Evolutionary conservation across 257 asterid species (phyloP).

Genomic region (Linderniella brevidens): DNA sequence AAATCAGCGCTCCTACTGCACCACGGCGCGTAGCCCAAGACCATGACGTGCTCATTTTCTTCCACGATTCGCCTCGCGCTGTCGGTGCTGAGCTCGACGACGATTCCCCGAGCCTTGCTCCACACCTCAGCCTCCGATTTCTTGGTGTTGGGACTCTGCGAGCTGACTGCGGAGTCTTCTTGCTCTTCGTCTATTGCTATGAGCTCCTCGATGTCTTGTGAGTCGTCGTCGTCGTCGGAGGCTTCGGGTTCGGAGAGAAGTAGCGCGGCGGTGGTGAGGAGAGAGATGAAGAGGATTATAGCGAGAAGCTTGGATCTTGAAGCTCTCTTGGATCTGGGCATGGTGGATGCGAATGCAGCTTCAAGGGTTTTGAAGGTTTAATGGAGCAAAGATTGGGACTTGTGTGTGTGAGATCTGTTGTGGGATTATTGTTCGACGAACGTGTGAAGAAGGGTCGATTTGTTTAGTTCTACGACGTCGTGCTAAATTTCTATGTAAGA

Average conservation of each 20-base stretch:
- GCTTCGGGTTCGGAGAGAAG: background rate
- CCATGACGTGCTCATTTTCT: constrained; percentile 65
- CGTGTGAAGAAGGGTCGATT: too few relatives aligned
- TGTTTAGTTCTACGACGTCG: too few relatives aligned
- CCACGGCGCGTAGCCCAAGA: constrained; percentile 96
- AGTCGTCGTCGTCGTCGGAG: constrained; percentile 28
- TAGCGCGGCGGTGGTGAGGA: constrained; percentile 16
- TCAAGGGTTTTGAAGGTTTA: constrained; percentile 2
- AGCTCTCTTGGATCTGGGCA: constrained; percentile 26
- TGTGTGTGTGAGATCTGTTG: constrained; percentile 22
- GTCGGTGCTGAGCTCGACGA: constrained; percentile 60
- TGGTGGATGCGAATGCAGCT: constrained; percentile 10
- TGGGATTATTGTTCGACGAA: constrained; percentile 6
- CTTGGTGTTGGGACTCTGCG: constrained; percentile 14
- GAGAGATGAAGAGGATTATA: constrained; percentile 25
- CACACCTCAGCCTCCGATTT: constrained; percentile 62
- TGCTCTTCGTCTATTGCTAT: constrained; percentile 68
- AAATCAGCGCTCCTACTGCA: constrained; percentile 77
- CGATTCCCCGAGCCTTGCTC: constrained; percentile 82
- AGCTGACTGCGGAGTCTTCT: constrained; percentile 14
- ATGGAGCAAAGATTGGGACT: constrained; percentile 12
- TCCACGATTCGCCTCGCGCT: constrained; percentile 35
- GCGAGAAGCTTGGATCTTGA: constrained; percentile 31
- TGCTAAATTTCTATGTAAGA: too few relatives aligned
- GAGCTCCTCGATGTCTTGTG: constrained; percentile 52